A percentile compares a stretch with the other conserved stretches of the same genome.
Evolutionary conservation across 179 eudicot genomes (phyloP).

Genomic region (Beta corolliflora): DNA sequence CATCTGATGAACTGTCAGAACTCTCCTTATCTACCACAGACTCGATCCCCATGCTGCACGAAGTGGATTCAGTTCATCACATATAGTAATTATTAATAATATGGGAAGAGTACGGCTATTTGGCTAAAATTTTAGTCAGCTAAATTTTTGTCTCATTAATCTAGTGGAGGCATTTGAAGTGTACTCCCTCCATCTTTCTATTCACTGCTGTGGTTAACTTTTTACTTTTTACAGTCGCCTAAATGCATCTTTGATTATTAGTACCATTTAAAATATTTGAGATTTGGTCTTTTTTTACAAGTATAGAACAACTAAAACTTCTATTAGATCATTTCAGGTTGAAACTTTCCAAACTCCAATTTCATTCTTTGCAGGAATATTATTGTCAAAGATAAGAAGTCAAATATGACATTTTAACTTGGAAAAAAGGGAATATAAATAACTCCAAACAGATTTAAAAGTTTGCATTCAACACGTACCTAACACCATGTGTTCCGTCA

Average conservation of each 20-base stretch:
- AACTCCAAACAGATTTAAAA: neutral
- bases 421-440: neutral
- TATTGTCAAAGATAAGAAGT: too few species aligned
- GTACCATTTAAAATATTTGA: neutral
- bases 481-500: constrained; percentile 44
- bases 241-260: neutral
- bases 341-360: neutral
- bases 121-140: neutral
- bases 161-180: too few species aligned
- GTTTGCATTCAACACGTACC: constrained; percentile 28
- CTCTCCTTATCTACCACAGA: constrained; percentile 62
- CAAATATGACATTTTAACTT: neutral
- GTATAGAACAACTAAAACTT: neutral
- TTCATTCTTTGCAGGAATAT: neutral
- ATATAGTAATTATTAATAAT: neutral
- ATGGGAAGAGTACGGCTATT: neutral
- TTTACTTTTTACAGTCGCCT: neutral
- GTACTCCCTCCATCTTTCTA: too few species aligned
- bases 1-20: constrained; percentile 34
- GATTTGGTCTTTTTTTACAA: neutral
- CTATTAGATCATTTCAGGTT: neutral
- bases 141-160: neutral
- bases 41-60: constrained; percentile 68
- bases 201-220: too few species aligned
- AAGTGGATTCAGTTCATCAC: neutral